These are phyloP conservation scores for Hypoxylon subgilvum DNA, from an alignment of 495 filamentous ascomycete genomes.

Conservation along the genomic window DNA sequence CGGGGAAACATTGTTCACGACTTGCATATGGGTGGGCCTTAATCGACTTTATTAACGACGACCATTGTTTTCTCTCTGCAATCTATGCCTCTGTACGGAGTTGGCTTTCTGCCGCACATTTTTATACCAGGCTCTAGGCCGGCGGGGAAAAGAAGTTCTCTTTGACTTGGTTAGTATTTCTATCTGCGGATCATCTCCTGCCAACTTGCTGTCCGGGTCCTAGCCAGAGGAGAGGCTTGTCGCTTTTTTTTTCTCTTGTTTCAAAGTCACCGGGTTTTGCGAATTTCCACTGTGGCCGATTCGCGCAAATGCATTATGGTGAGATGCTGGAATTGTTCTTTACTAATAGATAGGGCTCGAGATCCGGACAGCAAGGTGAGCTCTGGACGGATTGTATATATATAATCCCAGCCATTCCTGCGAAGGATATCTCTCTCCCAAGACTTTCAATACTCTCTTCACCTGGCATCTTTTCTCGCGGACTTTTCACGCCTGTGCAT, in stretches of 20 bases:
- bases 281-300: slow-evolving; percentile 38
- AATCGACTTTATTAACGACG: slow-evolving; percentile 39
- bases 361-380: slow-evolving; percentile 59
- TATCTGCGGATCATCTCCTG: slow-evolving; percentile 39
- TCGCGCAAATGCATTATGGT: slow-evolving; percentile 38
- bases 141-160: slow-evolving; percentile 40
- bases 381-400: slow-evolving; percentile 54
- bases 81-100: slow-evolving; percentile 41
- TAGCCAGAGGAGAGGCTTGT: slow-evolving; percentile 40
- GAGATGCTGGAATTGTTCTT: slow-evolving; percentile 38
- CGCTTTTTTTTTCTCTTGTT: slow-evolving; percentile 33
- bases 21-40: slow-evolving; percentile 44
- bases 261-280: slow-evolving; percentile 30
- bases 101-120: slow-evolving; percentile 35
- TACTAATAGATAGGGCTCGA: slow-evolving; percentile 46
- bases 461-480: slow-evolving; percentile 35
- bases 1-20: slow-evolving; percentile 39
- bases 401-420: slow-evolving; percentile 48
- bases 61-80: slow-evolving; percentile 39
- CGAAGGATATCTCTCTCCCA: slow-evolving; percentile 46
- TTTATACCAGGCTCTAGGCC: slow-evolving; percentile 37
- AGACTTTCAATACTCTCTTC: slow-evolving; percentile 26
- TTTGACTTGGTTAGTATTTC: slow-evolving; percentile 42
- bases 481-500: slow-evolving; percentile 27
- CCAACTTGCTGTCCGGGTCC: slow-evolving; percentile 47